Conservation (phyloP, 1,284 basidiomycete genomes). For the Apiotrichum sp. region DNA sequence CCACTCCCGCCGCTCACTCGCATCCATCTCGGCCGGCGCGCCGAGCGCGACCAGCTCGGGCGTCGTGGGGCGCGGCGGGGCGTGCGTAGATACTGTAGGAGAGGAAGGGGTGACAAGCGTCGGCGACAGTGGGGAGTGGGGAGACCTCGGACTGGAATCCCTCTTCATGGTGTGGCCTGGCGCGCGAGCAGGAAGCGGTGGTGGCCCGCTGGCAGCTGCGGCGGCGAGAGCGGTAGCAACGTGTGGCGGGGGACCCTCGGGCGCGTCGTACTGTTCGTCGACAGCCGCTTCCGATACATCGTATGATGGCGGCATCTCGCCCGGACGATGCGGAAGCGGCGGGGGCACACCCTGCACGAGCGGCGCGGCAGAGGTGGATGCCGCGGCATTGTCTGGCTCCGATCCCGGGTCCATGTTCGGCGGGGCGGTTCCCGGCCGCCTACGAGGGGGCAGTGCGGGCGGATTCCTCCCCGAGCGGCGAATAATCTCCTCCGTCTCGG, state of each 20-base stretch:
- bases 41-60: not conserved
- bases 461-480: conserved; percentile 27
- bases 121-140: not conserved
- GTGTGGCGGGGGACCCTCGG: too few species aligned
- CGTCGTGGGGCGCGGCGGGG: not conserved
- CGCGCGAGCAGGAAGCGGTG: not conserved
- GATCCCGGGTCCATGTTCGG: not conserved
- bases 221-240: too few species aligned
- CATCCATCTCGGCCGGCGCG: conserved; percentile 4
- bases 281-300: not conserved
- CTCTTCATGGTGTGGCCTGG: not conserved
- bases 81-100: too few species aligned
- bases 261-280: too few species aligned
- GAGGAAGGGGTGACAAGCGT: not conserved
- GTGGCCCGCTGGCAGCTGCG: not conserved
- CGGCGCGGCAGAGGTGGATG: not conserved
- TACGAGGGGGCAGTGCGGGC: conserved; percentile 25
- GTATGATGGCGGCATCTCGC: not conserved
- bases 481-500: conserved; percentile 33
- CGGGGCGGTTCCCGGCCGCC: not conserved
- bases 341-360: not conserved
- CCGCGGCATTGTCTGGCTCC: not conserved
- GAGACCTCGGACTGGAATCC: not conserved
- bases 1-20: conserved; percentile 9
- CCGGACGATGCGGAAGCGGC: not conserved